A percentile compares a stretch with the other conserved stretches of the same genome.
phyloP scores from a whole-genome alignment of 306 rosid genomes.

The Quercus dentata region DNA sequence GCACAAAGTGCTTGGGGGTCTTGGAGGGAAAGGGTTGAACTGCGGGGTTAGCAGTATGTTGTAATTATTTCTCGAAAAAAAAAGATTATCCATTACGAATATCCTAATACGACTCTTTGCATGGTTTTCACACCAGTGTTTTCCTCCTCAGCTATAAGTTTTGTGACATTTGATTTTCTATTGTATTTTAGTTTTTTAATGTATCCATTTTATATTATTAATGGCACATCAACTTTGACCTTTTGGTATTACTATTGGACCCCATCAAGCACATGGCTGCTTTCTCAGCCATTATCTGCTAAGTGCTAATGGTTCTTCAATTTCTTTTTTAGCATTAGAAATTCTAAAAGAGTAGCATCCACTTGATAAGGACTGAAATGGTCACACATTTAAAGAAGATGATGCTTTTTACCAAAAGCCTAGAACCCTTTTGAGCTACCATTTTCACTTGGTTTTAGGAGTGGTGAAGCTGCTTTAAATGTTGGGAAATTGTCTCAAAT shows the following conservation, averaged over 20 bases:
- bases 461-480: not conserved
- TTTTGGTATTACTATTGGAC: constrained; percentile 11
- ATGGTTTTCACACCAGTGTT: constrained; percentile 30
- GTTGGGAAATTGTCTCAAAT: no score
- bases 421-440: not conserved
- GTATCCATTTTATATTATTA: constrained; percentile 19
- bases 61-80: no score
- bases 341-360: not conserved
- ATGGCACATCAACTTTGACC: constrained; percentile 25
- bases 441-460: not conserved
- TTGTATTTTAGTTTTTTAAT: not conserved
- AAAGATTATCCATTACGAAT: constrained; percentile 8
- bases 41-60: no score
- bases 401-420: not conserved
- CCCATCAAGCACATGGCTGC: constrained; percentile 25
- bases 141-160: constrained; percentile 18
- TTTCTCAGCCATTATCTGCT: constrained; percentile 2
- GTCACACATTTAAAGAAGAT: constrained; percentile 2
- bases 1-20: no score
- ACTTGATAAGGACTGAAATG: not conserved
- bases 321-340: not conserved
- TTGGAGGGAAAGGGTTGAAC: no score
- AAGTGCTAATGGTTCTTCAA: not conserved
- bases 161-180: not conserved
- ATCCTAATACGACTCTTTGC: constrained; percentile 17